These are phyloP conservation scores for Hemileccinum impolitum DNA, from an alignment of 768 basidiomycete genomes.

Conservation along the genomic window DNA sequence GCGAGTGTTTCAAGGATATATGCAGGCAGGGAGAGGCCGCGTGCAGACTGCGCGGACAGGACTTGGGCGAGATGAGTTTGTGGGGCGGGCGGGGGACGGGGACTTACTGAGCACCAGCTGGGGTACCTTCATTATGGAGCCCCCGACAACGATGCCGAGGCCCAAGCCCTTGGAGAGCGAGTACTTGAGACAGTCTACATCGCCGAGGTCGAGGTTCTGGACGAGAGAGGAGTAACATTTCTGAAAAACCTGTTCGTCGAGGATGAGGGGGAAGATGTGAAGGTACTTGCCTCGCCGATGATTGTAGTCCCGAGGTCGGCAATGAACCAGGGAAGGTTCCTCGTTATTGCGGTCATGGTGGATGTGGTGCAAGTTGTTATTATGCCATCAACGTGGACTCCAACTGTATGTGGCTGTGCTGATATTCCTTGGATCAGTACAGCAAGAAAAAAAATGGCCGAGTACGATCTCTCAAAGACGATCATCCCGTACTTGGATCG, in stretches of 20 bases:
- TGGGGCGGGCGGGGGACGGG: not conserved
- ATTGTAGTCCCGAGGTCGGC: conserved; percentile 78
- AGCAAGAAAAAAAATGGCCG: conserved; percentile 73
- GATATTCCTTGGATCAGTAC: too few relatives aligned
- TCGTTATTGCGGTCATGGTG: conserved; percentile 73
- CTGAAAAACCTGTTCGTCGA: conserved; percentile 37
- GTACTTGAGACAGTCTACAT: conserved; percentile 86
- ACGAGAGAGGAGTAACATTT: conserved; percentile 90
- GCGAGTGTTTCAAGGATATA: conserved; percentile 89
- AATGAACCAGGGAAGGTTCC: conserved; percentile 82
- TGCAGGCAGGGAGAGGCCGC: conserved; percentile 82
- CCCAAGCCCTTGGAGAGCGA: conserved; percentile 90
- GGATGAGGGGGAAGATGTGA: not conserved
- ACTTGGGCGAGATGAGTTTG: conserved; percentile 41
- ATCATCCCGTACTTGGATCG: conserved; percentile 92
- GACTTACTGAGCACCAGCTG: conserved; percentile 80
- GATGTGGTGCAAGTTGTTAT: conserved; percentile 8
- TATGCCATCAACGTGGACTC: conserved; percentile 10
- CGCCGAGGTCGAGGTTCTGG: conserved; percentile 73
- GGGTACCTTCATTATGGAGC: conserved; percentile 94
- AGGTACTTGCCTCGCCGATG: conserved; percentile 64
- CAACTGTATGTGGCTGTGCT: conserved; percentile 22
- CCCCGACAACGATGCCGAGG: conserved; percentile 87
- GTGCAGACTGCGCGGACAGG: conserved; percentile 66
- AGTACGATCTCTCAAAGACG: conserved; percentile 87